Percentiles rank a stretch among this genome's conserved stretches.
These are phyloP conservation scores for Betula pendula DNA, from an alignment of 306 rosid species.

Conservation along the genomic window DNA sequence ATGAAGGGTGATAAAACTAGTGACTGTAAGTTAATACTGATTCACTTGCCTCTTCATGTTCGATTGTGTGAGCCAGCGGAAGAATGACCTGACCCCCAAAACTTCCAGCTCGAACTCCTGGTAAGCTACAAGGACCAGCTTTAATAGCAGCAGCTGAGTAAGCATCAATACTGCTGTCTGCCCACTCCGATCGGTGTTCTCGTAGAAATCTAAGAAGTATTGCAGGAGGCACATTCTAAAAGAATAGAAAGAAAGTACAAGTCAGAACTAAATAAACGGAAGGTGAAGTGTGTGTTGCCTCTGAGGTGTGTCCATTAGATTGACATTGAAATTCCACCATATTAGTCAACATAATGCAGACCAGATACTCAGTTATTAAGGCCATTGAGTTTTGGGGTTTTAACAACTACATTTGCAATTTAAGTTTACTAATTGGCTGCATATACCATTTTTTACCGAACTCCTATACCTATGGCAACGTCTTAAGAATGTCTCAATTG, in stretches of 20 bases:
- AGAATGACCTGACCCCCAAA: constrained; percentile 96
- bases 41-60: constrained; percentile 88
- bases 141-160: constrained; percentile 91
- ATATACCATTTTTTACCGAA: background rate
- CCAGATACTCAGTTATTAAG: background rate
- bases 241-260: constrained; percentile 17
- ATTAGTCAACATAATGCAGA: background rate
- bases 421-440: background rate
- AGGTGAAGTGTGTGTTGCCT: background rate
- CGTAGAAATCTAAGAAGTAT: constrained; percentile 88
- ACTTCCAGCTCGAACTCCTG: constrained; percentile 64
- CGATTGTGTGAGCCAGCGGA: constrained; percentile 92
- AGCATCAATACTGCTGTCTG: constrained; percentile 96
- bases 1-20: background rate
- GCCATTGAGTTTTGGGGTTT: background rate
- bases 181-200: constrained; percentile 99
- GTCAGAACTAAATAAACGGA: constrained; percentile 5
- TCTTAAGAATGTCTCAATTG: background rate
- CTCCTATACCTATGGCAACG: background rate
- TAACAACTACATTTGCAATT: background rate
- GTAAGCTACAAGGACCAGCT: constrained; percentile 81
- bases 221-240: constrained; percentile 95
- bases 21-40: background rate
- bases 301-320: background rate
- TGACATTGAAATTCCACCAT: background rate